phyloP scores from a whole-genome alignment of 2,329 filamentous ascomycete species.

The Sporothrix dimorphospora region DNA sequence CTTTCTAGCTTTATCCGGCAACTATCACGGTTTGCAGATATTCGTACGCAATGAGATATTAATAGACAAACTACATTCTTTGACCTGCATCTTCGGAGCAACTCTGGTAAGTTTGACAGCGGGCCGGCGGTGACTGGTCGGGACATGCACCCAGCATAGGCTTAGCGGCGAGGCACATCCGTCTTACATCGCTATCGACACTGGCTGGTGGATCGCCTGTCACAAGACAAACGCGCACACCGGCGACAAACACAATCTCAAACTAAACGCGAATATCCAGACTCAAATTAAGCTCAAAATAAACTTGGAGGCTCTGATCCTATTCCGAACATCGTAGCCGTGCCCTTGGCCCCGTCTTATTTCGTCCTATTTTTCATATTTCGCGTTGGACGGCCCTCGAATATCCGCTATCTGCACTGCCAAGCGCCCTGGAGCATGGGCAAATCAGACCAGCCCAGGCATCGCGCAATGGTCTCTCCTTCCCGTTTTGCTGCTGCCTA shows the following conservation, averaged over 20 bases:
- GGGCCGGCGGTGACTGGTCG: neutral
- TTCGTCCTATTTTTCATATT: neutral
- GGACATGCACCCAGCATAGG: neutral
- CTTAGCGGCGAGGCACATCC: conserved; percentile 1
- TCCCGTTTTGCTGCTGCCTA: conserved; percentile 26
- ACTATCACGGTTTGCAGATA: neutral
- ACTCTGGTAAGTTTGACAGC: conserved; percentile 2
- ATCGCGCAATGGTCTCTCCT: neutral
- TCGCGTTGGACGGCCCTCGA: neutral
- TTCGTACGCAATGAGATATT: neutral
- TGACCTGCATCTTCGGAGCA: neutral
- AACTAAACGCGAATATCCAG: neutral
- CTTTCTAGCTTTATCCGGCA: neutral
- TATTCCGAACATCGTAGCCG: neutral
- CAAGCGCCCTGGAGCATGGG: neutral
- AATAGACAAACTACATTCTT: conserved; percentile 10
- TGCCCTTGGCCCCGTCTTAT: neutral
- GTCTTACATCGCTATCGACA: neutral
- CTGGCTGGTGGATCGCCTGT: neutral
- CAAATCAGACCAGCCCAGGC: neutral
- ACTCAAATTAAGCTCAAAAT: neutral
- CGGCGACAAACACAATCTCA: neutral
- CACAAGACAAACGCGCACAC: neutral
- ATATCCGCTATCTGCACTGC: neutral
- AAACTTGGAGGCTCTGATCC: neutral